phyloP scores from a whole-genome alignment of 1,284 basidiomycete species.

The Volvariella surrecta region DNA sequence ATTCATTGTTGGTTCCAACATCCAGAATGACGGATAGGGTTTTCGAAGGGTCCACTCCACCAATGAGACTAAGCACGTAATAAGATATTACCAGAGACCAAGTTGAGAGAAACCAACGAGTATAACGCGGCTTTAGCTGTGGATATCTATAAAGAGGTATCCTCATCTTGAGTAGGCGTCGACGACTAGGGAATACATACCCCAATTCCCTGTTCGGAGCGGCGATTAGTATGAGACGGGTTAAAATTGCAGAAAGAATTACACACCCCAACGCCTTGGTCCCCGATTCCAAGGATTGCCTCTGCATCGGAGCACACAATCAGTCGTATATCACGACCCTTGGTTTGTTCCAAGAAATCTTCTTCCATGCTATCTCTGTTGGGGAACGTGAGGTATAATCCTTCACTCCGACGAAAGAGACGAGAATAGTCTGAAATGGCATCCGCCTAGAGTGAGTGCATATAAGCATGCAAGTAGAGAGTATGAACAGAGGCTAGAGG shows the following conservation, averaged over 20 bases:
- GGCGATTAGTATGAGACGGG: background rate
- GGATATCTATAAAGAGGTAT: slow-evolving; percentile 48
- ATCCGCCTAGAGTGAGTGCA: slow-evolving; percentile 37
- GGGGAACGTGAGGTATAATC: slow-evolving; percentile 58
- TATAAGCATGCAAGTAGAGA: background rate
- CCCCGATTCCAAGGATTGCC: slow-evolving; percentile 76
- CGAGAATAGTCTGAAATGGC: slow-evolving; percentile 78
- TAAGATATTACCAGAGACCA: background rate
- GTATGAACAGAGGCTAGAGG: slow-evolving; percentile 8
- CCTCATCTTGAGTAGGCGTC: background rate
- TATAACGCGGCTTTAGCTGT: slow-evolving; percentile 86
- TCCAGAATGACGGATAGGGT: slow-evolving; percentile 64
- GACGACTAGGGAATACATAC: slow-evolving; percentile 13
- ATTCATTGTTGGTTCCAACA: slow-evolving; percentile 72
- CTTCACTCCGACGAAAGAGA: slow-evolving; percentile 68
- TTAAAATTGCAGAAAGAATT: background rate
- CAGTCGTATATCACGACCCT: slow-evolving; percentile 56
- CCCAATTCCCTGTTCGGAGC: slow-evolving; percentile 29
- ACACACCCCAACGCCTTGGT: slow-evolving; percentile 61
- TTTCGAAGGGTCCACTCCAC: slow-evolving; percentile 69
- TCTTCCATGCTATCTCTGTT: slow-evolving; percentile 67
- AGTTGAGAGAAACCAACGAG: slow-evolving; percentile 35
- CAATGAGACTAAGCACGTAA: slow-evolving; percentile 47
- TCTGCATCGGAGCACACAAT: slow-evolving; percentile 81
- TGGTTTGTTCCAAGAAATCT: slow-evolving; percentile 60